Conservation (phyloP, 2,329 filamentous ascomycete genomes). For the Colletotrichum destructivum region DNA sequence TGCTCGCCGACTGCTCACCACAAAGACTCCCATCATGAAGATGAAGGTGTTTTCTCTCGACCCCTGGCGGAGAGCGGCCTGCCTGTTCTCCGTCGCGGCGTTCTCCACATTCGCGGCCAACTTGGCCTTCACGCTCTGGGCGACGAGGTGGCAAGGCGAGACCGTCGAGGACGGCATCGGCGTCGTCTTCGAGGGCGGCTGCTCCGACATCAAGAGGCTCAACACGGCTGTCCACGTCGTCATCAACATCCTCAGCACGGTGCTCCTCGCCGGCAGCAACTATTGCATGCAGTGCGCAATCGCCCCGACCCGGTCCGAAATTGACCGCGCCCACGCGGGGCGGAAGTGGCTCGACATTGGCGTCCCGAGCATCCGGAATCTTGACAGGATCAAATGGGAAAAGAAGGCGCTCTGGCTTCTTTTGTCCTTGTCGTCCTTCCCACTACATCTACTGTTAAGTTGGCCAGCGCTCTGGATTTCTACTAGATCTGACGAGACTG, state of each 20-base stretch:
- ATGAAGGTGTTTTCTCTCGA: neutral
- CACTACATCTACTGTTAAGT: constrained; percentile 10
- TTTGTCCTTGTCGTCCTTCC: constrained; percentile 4
- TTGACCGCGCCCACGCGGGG: constrained; percentile 46
- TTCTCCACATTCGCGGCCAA: constrained; percentile 5
- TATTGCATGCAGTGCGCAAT: constrained; percentile 55
- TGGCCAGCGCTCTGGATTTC: neutral
- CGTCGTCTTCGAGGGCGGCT: too few relatives aligned
- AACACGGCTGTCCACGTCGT: constrained; percentile 45
- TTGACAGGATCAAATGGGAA: constrained; percentile 33
- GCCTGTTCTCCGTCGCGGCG: neutral
- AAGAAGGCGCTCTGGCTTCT: constrained; percentile 14
- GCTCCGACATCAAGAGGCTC: neutral
- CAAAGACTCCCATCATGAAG: too few relatives aligned
- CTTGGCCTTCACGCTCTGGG: constrained; percentile 10
- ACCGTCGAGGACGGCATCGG: too few relatives aligned
- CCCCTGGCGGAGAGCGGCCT: neutral
- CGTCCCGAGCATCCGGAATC: constrained; percentile 44
- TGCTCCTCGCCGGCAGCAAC: constrained; percentile 53
- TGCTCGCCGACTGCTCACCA: too few relatives aligned
- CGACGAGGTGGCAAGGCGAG: neutral
- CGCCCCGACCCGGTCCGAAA: constrained; percentile 51
- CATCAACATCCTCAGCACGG: constrained; percentile 52
- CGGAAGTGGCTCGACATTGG: constrained; percentile 46
- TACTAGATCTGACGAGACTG: too few relatives aligned